Evolutionary conservation across 805 yeast genomes (phyloP).

Genomic region (Teunomyces stri): DNA sequence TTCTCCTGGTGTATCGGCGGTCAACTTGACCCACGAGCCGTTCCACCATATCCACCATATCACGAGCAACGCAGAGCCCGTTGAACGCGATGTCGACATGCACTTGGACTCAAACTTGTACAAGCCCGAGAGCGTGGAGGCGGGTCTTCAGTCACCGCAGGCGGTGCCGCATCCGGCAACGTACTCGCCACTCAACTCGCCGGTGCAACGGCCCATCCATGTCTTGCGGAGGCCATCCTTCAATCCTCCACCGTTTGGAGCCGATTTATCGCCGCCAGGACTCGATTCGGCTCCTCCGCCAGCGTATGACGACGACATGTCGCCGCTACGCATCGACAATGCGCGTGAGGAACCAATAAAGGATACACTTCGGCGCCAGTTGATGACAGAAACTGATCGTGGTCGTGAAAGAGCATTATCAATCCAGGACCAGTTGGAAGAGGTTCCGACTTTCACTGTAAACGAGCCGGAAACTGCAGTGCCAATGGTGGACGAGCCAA

Average conservation of each 20-base stretch:
- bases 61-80: slow-evolving; percentile 29
- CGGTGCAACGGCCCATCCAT: slow-evolving; percentile 49
- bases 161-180: slow-evolving; percentile 51
- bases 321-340: slow-evolving; percentile 24
- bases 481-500: neutral
- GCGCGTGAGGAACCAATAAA: slow-evolving; percentile 12
- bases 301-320: slow-evolving; percentile 26
- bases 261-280: slow-evolving; percentile 17
- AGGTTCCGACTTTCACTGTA: too few relatives aligned
- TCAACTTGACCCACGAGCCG: slow-evolving; percentile 27
- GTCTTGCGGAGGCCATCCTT: slow-evolving; percentile 51
- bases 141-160: slow-evolving; percentile 58
- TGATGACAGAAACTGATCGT: slow-evolving; percentile 1
- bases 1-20: slow-evolving; percentile 54
- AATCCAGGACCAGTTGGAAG: too few relatives aligned
- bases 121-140: slow-evolving; percentile 46
- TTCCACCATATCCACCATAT: slow-evolving; percentile 29
- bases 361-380: slow-evolving; percentile 15
- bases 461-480: too few relatives aligned
- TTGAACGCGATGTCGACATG: slow-evolving; percentile 36
- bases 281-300: slow-evolving; percentile 25
- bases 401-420: neutral
- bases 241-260: slow-evolving; percentile 64
- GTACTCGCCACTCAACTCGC: slow-evolving; percentile 42
- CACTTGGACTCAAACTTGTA: slow-evolving; percentile 49